phyloP scores from a whole-genome alignment of 2,329 filamentous ascomycete species.

The Pezicula rhizophila region DNA sequence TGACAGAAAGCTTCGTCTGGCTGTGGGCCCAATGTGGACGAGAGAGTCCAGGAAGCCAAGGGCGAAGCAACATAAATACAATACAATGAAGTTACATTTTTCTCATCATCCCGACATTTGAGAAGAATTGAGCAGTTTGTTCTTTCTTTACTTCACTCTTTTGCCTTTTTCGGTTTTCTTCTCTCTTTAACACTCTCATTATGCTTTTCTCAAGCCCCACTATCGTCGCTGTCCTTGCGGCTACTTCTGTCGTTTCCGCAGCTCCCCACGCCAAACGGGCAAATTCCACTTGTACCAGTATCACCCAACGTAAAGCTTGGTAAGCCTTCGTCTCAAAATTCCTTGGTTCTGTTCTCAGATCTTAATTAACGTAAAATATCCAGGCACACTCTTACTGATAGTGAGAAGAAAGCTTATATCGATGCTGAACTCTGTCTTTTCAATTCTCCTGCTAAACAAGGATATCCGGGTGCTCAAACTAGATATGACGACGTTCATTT shows the following conservation, averaged over 20 bases:
- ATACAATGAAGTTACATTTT: not conserved
- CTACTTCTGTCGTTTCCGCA: not conserved
- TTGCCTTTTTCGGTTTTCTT: not conserved
- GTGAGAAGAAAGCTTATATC: conserved; percentile 9
- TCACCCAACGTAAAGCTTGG: not conserved
- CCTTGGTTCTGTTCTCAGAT: not conserved
- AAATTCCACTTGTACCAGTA: not conserved
- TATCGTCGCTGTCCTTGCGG: not conserved
- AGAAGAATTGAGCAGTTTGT: not conserved
- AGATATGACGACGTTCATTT: conserved; percentile 34
- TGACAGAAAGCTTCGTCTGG: not conserved
- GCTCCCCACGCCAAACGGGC: not conserved
- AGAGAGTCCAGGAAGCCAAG: not conserved
- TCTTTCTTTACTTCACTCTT: not conserved
- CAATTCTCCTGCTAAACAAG: not conserved
- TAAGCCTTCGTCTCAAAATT: not conserved
- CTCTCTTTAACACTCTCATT: not conserved
- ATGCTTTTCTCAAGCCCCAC: not conserved
- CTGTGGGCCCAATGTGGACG: not conserved
- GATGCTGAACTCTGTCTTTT: conserved; percentile 11
- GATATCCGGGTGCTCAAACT: conserved; percentile 15
- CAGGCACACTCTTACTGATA: conserved; percentile 6
- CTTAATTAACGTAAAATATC: not conserved
- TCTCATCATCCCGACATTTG: not conserved
- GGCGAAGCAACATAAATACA: not conserved